These are phyloP conservation scores for Skeletonema tropicum DNA, from an alignment of 108 stramenopile species.

Conservation along the genomic window DNA sequence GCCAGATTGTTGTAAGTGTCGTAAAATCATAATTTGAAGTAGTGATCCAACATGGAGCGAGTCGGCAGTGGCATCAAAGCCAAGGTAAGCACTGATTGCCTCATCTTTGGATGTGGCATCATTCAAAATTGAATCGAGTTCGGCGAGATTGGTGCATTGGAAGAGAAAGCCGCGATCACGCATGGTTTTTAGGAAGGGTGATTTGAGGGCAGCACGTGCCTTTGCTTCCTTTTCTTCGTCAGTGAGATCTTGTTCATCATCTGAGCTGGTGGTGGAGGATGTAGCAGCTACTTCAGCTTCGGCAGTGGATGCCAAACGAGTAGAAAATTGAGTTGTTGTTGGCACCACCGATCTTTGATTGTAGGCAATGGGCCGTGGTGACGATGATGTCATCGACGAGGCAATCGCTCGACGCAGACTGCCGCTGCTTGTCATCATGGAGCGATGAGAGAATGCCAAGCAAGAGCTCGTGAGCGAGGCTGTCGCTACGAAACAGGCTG, in stretches of 20 bases:
- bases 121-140: constrained; percentile 62
- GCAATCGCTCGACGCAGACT: not conserved
- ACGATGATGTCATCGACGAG: not conserved
- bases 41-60: constrained; percentile 97
- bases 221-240: constrained; percentile 46
- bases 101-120: constrained; percentile 17
- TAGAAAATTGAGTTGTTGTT: not conserved
- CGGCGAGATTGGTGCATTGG: constrained; percentile 83
- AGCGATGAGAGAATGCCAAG: constrained; percentile 12
- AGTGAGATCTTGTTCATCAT: constrained; percentile 8
- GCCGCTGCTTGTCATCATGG: not conserved
- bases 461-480: constrained; percentile 1
- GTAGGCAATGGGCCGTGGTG: not conserved
- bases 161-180: constrained; percentile 86
- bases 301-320: constrained; percentile 14
- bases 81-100: constrained; percentile 85
- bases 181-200: constrained; percentile 79
- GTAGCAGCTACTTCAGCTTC: not conserved
- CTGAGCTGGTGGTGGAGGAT: constrained; percentile 1
- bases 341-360: not conserved
- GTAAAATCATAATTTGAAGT: constrained; percentile 96
- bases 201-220: constrained; percentile 59
- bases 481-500: constrained; percentile 16
- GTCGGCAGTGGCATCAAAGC: constrained; percentile 98
- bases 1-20: constrained; percentile 89